Evolutionary conservation across 2,329 filamentous ascomycete genomes (phyloP).

Genomic region (Monascus ruber): DNA sequence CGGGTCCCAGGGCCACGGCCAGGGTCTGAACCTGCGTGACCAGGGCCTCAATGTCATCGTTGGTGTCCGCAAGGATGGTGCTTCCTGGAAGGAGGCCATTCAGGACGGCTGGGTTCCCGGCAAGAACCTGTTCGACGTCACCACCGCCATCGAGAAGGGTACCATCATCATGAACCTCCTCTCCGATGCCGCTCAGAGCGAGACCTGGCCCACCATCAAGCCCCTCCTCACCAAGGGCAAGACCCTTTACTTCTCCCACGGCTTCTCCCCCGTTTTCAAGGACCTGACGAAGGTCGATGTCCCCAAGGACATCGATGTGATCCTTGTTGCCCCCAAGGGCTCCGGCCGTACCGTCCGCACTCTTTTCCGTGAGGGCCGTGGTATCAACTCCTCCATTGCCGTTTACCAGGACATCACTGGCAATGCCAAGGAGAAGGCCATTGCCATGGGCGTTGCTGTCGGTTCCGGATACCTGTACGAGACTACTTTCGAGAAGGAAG

Average conservation of each 20-base stretch:
- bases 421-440: slow-evolving; percentile 94
- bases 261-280: slow-evolving; percentile 99
- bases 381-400: slow-evolving; percentile 98
- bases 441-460: slow-evolving; percentile 92
- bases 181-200: slow-evolving; percentile 91
- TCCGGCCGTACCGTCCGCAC: slow-evolving; percentile 97
- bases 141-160: slow-evolving; percentile 86
- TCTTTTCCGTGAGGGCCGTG: slow-evolving; percentile 97
- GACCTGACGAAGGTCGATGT: slow-evolving; percentile 98
- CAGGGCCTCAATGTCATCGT: slow-evolving; percentile 99
- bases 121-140: slow-evolving; percentile 98
- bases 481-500: slow-evolving; percentile 99
- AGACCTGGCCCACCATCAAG: slow-evolving; percentile 98
- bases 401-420: slow-evolving; percentile 98
- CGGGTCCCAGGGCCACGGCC: slow-evolving; percentile 94
- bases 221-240: slow-evolving; percentile 97
- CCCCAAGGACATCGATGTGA: slow-evolving; percentile 91
- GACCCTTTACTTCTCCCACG: slow-evolving; percentile 99
- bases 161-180: slow-evolving; percentile 99
- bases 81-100: slow-evolving; percentile 95
- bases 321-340: slow-evolving; percentile 98
- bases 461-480: slow-evolving; percentile 98
- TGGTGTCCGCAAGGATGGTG: slow-evolving; percentile 94
- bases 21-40: slow-evolving; percentile 98
- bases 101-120: slow-evolving; percentile 97